Evolutionary conservation across 176 grass and related monocot species (phyloP), one percentile per base, ranked within the genome.

Genomic region (Stipa capillata): DNA sequence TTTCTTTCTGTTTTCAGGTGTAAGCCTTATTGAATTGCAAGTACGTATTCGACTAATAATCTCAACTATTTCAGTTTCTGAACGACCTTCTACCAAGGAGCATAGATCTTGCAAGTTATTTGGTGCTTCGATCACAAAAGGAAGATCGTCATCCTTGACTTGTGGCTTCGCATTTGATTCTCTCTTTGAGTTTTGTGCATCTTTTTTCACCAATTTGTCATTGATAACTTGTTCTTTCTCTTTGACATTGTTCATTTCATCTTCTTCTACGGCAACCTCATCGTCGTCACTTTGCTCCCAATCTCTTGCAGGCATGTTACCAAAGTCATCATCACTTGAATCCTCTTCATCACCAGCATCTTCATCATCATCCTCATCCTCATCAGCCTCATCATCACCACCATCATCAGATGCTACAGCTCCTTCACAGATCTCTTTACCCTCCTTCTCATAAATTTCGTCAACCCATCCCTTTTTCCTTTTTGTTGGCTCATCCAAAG

Each of bases 111-210:
- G 83, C 53, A 98, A 60, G 71, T 83, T 85, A 57, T 82, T 90
- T 40, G 90, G 92, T 79, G 92, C 92, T 79, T 98, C 95, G 41
- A 98, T 94, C 78, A 98, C 95, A 80, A 92, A 98, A 11, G 95
- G 95, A 73, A 98, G 77, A 44, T 67, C 62, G 14, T 82, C 69
- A 50, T 81, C 69, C 79, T 84, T 88, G 25, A 9, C 28, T 51
- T 29, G 69, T 8, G 47, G 18, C 61, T 90, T 81, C 72, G 10
- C 50, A 82, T 49, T 18, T 85, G 82, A 86, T 62, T 82, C 87
- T 68, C 45, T 82, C 55, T 88, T 85, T 44, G 16, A 63, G 79
- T 27, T 75, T 21, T 65, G 74, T 50, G 25, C 23, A 63, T 70
- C 64, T 35, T 53, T 32, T 60, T 87, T 80, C 42, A 67, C 24